Base-by-base conservation (phyloP, 2,329 filamentous ascomycete species). In the Fusarium cyanostomum region DNA sequence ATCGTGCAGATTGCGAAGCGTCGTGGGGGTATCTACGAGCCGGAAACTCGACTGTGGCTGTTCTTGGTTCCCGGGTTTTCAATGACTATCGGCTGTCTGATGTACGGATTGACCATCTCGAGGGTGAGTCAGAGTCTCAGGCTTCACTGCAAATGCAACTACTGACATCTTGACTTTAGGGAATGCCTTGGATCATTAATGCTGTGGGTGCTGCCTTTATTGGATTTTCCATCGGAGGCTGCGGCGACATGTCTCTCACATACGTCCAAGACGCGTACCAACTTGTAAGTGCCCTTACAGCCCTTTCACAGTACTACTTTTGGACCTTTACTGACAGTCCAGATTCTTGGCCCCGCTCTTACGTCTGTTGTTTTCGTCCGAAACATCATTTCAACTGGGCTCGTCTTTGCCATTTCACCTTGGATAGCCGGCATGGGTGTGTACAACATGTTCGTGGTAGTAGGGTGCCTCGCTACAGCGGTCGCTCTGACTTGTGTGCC, bases 171-270 rank as follows among this genome's bases (percentile, higher is more conserved):
- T 12, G 1, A 2, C 0, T 3, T 4, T 5, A 66, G 62, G 64
- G 64, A 12, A 66, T 66, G 64, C 62, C 62, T 2, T 66, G 62
- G 64, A 66, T 57, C 5, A 60, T 63, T 5, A 66, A 66, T 13
- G 64, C 64, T 1, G 35, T 66, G 3, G 64, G 64, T 5, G 46
- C 64, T 5, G 64, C 46, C 0, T 66, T 66, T 5, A 66, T 66
- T 3, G 62, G 62, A 1, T 66, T 67, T n/a, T 35, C 64, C 5
- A 61, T 67, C 1, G 64, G 64, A 33, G 59, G 64, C 7, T 50
- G 59, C 0, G 62, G 64, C 2, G 64, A 67, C 3, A 67, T 67
- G 33, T 51, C 59, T 0, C 50, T 67, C 8, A 67, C 64, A 24
- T 67, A 58, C 5, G 49, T 67, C 0, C 64, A 67, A 43, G 64